Evolutionary conservation across 2,329 filamentous ascomycete genomes (phyloP), one percentile per base, ranked within the genome.

Genomic region (Arthroderma sp.): DNA sequence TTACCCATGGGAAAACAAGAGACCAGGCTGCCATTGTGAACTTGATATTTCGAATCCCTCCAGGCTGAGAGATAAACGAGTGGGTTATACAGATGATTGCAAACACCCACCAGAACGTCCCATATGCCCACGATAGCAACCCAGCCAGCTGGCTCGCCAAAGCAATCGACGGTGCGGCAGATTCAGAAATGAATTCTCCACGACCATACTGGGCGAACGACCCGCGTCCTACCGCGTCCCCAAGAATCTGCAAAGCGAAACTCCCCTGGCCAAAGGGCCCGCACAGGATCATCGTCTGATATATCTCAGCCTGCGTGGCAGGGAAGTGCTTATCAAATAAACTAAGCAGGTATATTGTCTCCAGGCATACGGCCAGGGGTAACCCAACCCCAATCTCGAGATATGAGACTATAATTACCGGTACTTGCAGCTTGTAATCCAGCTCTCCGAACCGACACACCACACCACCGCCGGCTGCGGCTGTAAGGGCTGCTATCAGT

Each of bases 71-170:
- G 1, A 53, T 34, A 4, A 58, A 34, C 5, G 55, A 56, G 52
- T 61, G 55, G 9, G 49, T 31, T 29, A 64, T 63, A 42, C 61
- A 60, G 33, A 62, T 47, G 5, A 65, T 51, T 2, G 64, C 62
- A 46, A 69, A 63, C n/a, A 53, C 47, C 60, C 64, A 65, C 66
- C 65, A 69, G 34, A 69, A 66, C 3, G 62, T 59, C 0, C 57
- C 62, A 38, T 63, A 60, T 0, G 66, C 66, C 58, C 63, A 67
- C n/a, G 56, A 52, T 10, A 67, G 38, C 29, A 70, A 42, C 0
- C 63, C 66, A 0, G 55, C 49, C 29, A 69, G 60, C 32, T 63
- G 56, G 33, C 66, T 68, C 4, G 54, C 48, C 15, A 54, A 56
- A 0, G 54, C 60, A 5, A 69, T 51, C 0, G 57, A 50, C 1